Percentiles rank a stretch among this genome's conserved stretches.
Conservation (phyloP, 73 alveolate genomes). For the Paramecium sexaurelia region DNA sequence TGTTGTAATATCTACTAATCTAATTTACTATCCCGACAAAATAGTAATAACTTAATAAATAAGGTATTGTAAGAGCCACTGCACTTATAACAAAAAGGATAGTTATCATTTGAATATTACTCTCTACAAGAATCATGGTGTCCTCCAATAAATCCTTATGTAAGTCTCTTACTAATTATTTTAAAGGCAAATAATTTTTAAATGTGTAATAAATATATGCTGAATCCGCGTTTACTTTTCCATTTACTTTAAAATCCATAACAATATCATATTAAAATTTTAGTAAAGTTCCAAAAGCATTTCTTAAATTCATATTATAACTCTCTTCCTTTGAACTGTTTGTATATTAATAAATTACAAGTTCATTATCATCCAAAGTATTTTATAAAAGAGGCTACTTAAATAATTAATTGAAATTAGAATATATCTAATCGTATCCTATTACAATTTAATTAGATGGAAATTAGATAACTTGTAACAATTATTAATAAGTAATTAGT, state of each 20-base stretch:
- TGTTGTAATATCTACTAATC: background rate
- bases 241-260: background rate
- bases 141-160: background rate
- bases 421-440: background rate
- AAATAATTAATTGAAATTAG: background rate
- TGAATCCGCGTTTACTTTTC: background rate
- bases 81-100: background rate
- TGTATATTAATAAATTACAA: background rate
- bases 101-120: background rate
- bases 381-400: background rate
- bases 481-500: background rate
- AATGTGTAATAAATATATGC: background rate
- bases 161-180: background rate
- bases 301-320: background rate
- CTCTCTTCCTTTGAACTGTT: background rate
- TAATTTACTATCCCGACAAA: background rate
- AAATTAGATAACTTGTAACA: background rate
- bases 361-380: background rate
- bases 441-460: background rate
- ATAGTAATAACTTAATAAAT: background rate
- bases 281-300: background rate
- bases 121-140: background rate
- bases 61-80: background rate
- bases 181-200: conserved; percentile 5
- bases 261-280: background rate